phyloP scores from a whole-genome alignment of 2,329 filamentous ascomycete species.

The Penicillium verrucosum region DNA sequence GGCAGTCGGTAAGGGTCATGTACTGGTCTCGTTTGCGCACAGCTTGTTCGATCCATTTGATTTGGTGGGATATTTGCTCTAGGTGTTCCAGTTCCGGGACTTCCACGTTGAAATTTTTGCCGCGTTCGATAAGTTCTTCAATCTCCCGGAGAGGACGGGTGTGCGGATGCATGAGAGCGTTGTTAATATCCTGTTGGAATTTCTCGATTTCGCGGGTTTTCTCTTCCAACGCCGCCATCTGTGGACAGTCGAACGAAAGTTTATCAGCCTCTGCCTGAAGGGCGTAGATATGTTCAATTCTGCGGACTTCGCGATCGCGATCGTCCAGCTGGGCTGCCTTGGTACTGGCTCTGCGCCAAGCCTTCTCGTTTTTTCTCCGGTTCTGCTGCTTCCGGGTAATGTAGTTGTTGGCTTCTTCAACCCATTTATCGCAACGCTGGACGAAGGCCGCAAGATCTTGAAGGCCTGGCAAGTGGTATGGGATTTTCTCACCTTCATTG shows the following conservation, averaged over 20 bases:
- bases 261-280: slow-evolving; percentile 79
- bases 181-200: slow-evolving; percentile 74
- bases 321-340: slow-evolving; percentile 83
- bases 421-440: slow-evolving; percentile 94
- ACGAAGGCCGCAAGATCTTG: slow-evolving; percentile 83
- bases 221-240: slow-evolving; percentile 81
- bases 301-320: slow-evolving; percentile 76
- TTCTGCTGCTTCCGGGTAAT: slow-evolving; percentile 97
- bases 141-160: slow-evolving; percentile 68
- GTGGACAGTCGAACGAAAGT: slow-evolving; percentile 88
- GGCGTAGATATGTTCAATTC: slow-evolving; percentile 81
- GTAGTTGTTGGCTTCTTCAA: slow-evolving; percentile 94
- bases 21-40: slow-evolving; percentile 63
- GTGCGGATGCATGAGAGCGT: slow-evolving; percentile 64
- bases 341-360: slow-evolving; percentile 68
- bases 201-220: slow-evolving; percentile 78
- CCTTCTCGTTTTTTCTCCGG: slow-evolving; percentile 88
- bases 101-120: slow-evolving; percentile 85
- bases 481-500: slow-evolving; percentile 93
- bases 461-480: slow-evolving; percentile 80
- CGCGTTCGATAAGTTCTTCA: slow-evolving; percentile 86
- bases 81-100: slow-evolving; percentile 83
- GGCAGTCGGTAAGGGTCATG: slow-evolving; percentile 73
- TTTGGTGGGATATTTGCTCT: slow-evolving; percentile 74
- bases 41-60: slow-evolving; percentile 84